phyloP scores from a whole-genome alignment of 352 stramenopile species.

The Pythium periplocum region DNA sequence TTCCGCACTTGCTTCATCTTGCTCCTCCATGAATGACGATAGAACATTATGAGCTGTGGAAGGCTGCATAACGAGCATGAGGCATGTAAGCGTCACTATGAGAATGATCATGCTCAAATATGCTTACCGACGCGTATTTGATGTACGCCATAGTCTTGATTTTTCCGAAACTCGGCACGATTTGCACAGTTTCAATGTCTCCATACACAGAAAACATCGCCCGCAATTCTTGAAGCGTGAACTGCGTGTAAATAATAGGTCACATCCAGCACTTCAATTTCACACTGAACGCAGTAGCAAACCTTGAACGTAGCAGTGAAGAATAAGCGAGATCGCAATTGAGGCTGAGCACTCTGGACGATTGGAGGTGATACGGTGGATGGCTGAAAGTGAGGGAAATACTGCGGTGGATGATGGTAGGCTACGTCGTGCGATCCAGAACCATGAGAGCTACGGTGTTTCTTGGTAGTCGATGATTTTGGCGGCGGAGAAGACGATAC shows the following conservation, averaged over 20 bases:
- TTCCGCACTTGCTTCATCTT: slow-evolving; percentile 19
- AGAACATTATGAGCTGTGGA: slow-evolving; percentile 8
- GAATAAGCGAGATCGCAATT: slow-evolving; percentile 40
- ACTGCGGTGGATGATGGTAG: slow-evolving; percentile 9
- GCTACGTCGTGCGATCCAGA: not conserved
- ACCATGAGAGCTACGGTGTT: slow-evolving; percentile 7
- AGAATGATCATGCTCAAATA: no score
- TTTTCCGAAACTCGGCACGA: slow-evolving; percentile 70
- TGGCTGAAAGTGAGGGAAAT: not conserved
- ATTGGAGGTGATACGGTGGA: not conserved
- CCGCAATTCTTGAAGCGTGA: slow-evolving; percentile 70
- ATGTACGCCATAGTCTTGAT: slow-evolving; percentile 87
- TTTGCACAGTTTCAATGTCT: slow-evolving; percentile 60
- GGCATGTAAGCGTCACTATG: no score
- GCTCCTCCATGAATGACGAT: slow-evolving; percentile 17
- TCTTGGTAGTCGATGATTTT: slow-evolving; percentile 9
- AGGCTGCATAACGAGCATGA: no score
- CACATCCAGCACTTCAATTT: not conserved
- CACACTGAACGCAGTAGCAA: not conserved
- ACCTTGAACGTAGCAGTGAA: slow-evolving; percentile 75
- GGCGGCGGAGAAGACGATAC: not conserved
- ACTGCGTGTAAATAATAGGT: slow-evolving; percentile 28
- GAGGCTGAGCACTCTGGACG: no score
- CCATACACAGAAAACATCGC: slow-evolving; percentile 82
- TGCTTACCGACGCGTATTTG: slow-evolving; percentile 37